Evolutionary conservation across 2,329 filamentous ascomycete genomes (phyloP).

Genomic region (Colletotrichum eremochloae): DNA sequence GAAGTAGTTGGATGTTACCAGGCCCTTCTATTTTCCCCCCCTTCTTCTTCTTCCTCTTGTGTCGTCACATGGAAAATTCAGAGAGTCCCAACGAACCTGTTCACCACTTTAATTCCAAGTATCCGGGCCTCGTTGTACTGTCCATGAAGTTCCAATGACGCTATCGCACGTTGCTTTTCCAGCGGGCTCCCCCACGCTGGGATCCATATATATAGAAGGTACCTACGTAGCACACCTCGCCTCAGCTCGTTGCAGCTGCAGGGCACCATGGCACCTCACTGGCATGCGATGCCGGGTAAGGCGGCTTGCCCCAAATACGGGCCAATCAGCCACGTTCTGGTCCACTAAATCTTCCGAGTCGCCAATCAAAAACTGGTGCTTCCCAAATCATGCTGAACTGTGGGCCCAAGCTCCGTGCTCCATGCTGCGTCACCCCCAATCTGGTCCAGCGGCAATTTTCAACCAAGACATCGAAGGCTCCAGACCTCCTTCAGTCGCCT

Average conservation of each 20-base stretch:
- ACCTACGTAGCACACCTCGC: neutral
- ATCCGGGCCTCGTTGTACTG: constrained; percentile 8
- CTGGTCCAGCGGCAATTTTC: neutral
- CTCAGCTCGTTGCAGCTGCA: constrained; percentile 1
- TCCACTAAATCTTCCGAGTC: neutral
- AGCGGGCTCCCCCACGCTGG: constrained; percentile 25
- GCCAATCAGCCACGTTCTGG: neutral
- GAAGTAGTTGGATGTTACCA: neutral
- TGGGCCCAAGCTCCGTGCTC: constrained; percentile 9
- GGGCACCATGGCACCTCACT: constrained; percentile 13
- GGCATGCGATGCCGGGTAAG: constrained; percentile 5
- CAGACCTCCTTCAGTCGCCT: neutral
- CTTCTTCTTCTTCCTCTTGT: neutral
- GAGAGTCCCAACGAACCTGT: neutral
- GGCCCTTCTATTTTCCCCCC: neutral
- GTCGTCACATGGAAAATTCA: constrained; percentile 19
- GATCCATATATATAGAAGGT: constrained; percentile 1
- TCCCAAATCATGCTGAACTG: neutral
- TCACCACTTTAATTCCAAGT: constrained; percentile 25
- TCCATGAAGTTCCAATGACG: constrained; percentile 32
- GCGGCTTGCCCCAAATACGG: constrained; percentile 10
- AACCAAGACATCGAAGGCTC: constrained; percentile 8
- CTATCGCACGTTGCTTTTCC: constrained; percentile 34
- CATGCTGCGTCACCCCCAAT: neutral
- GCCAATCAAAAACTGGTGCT: neutral